phyloP scores from a whole-genome alignment of 257 asterid genomes.

The Gentiana straminea region DNA sequence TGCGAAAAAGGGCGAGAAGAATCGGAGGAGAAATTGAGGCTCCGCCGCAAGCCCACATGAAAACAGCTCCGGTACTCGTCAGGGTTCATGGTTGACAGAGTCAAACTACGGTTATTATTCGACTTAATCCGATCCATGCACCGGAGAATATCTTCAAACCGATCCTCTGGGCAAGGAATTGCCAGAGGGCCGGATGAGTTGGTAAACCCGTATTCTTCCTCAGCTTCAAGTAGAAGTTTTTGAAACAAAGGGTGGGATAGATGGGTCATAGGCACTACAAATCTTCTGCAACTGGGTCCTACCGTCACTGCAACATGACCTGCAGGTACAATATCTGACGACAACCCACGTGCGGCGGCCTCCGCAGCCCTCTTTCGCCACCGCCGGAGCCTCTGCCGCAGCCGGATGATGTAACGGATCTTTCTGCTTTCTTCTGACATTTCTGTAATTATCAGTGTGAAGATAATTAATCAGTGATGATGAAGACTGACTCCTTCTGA shows the following conservation, averaged over 20 bases:
- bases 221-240: conserved; percentile 35
- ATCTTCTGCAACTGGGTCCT: conserved; percentile 26
- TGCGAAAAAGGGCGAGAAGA: too few species aligned
- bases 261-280: conserved; percentile 33
- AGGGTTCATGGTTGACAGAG: too few species aligned
- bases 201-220: conserved; percentile 46
- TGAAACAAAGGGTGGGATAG: conserved; percentile 43
- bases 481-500: too few species aligned
- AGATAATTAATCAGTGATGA: too few species aligned
- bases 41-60: too few species aligned
- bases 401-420: conserved; percentile 35
- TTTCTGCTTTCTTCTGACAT: conserved; percentile 36
- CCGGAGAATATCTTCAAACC: too few species aligned
- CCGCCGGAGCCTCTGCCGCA: conserved; percentile 39
- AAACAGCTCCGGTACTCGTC: too few species aligned
- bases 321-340: conserved; percentile 38
- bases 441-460: background rate
- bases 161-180: too few species aligned
- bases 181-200: conserved; percentile 1
- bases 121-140: too few species aligned
- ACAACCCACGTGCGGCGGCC: conserved; percentile 20
- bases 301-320: conserved; percentile 46
- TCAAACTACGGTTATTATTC: too few species aligned
- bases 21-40: too few species aligned
- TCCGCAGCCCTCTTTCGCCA: conserved; percentile 42